Evolutionary conservation across 75 land plant genomes (phyloP).

Genomic region (Pinus taeda): DNA sequence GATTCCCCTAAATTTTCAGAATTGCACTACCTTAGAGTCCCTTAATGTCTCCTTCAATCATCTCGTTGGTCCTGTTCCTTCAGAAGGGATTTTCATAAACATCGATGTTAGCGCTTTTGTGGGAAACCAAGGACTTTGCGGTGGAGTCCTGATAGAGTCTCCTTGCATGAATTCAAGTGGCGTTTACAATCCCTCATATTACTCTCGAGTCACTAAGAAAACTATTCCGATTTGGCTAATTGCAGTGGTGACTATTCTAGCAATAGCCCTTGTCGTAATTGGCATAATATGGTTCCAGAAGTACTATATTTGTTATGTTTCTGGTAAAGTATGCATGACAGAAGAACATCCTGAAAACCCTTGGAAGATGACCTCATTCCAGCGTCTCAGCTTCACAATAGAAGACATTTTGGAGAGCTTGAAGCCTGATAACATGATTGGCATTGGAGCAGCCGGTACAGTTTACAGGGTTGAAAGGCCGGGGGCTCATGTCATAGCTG

Average conservation of each 20-base stretch:
- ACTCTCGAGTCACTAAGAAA: neutral
- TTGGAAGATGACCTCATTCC: slow-evolving; percentile 27
- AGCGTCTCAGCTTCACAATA: slow-evolving; percentile 37
- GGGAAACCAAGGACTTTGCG: slow-evolving; percentile 35
- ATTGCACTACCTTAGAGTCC: slow-evolving; percentile 14
- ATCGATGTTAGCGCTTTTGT: slow-evolving; percentile 6
- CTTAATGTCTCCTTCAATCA: slow-evolving; percentile 33
- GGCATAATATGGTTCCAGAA: slow-evolving; percentile 24
- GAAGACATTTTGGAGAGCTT: slow-evolving; percentile 32
- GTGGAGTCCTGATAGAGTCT: slow-evolving; percentile 16
- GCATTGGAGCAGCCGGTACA: slow-evolving; percentile 43
- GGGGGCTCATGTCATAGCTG: slow-evolving; percentile 33
- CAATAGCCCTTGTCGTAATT: slow-evolving; percentile 19
- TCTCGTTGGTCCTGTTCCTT: slow-evolving; percentile 21
- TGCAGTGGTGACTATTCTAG: slow-evolving; percentile 15
- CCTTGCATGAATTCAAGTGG: slow-evolving; percentile 8
- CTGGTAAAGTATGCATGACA: slow-evolving; percentile 10
- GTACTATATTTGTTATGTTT: slow-evolving; percentile 16
- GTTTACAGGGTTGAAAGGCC: slow-evolving; percentile 54
- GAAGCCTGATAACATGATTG: slow-evolving; percentile 34
- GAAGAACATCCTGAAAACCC: neutral
- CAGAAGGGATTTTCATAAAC: slow-evolving; percentile 20
- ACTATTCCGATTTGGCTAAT: slow-evolving; percentile 8
- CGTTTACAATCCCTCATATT: neutral
- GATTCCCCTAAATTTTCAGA: slow-evolving; percentile 32